Evolutionary conservation across 2,329 filamentous ascomycete genomes (phyloP).

Genomic region (Acrodontium crateriforme): DNA sequence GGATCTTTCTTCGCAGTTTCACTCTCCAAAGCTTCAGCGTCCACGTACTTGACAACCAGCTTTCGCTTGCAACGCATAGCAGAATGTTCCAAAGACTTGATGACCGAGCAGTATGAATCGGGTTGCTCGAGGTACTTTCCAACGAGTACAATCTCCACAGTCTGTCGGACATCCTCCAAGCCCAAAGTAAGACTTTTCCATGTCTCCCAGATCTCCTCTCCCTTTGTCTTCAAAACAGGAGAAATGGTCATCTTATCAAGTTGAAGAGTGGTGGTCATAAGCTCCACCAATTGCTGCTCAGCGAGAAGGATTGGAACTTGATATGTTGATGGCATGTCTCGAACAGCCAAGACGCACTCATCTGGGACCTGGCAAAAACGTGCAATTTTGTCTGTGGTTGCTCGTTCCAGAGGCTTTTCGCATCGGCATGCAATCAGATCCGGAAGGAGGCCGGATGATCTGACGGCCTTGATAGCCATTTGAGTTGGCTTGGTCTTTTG

Average conservation of each 20-base stretch:
- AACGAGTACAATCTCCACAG: constrained; percentile 71
- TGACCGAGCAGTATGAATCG: constrained; percentile 73
- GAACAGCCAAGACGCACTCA: constrained; percentile 74
- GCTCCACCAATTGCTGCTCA: constrained; percentile 58
- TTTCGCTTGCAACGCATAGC: constrained; percentile 75
- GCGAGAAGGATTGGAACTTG: constrained; percentile 88
- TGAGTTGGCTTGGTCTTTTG: constrained; percentile 98
- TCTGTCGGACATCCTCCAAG: constrained; percentile 51
- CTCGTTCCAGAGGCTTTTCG: constrained; percentile 56
- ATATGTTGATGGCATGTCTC: constrained; percentile 81
- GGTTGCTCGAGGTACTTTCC: constrained; percentile 82
- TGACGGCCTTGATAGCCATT: constrained; percentile 69
- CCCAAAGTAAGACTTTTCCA: constrained; percentile 62
- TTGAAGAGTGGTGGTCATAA: constrained; percentile 51
- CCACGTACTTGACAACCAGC: constrained; percentile 70
- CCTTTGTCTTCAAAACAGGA: constrained; percentile 44
- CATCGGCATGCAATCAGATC: constrained; percentile 82
- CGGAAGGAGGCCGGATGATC: constrained; percentile 56
- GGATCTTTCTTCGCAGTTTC: constrained; percentile 47
- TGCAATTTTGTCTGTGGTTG: constrained; percentile 76
- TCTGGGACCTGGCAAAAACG: constrained; percentile 75
- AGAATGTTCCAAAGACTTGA: constrained; percentile 80
- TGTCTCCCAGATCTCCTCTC: constrained; percentile 56
- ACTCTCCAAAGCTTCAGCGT: constrained; percentile 70
- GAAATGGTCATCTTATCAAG: constrained; percentile 42